phyloP scores from a whole-genome alignment of 768 basidiomycete species.

The Leccinum broughii region DNA sequence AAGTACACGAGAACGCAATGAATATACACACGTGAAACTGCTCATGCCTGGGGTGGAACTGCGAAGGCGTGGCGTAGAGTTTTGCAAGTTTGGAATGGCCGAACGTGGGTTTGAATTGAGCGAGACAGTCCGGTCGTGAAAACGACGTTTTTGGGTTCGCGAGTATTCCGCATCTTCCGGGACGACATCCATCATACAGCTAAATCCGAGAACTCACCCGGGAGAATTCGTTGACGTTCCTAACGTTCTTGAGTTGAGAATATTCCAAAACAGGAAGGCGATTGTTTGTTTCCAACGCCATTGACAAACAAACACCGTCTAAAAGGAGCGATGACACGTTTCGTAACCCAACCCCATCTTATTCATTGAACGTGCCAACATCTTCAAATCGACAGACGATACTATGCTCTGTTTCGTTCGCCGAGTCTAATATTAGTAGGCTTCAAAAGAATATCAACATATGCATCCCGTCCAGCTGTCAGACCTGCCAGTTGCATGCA shows the following conservation, averaged over 20 bases:
- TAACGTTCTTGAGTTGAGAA: not conserved
- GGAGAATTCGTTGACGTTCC: not conserved
- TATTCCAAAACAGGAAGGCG: slow-evolving; percentile 9
- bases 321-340: too few species aligned
- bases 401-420: too few species aligned
- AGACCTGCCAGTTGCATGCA: too few species aligned
- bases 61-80: slow-evolving; percentile 19
- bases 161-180: slow-evolving; percentile 12
- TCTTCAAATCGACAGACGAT: too few species aligned
- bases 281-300: slow-evolving; percentile 21
- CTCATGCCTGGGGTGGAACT: slow-evolving; percentile 15
- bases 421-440: too few species aligned
- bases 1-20: not conserved
- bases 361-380: too few species aligned
- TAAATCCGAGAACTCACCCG: not conserved
- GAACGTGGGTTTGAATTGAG: slow-evolving; percentile 14
- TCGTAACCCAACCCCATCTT: too few species aligned
- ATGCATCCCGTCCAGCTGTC: not conserved
- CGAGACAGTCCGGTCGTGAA: slow-evolving; percentile 17
- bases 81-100: slow-evolving; percentile 2
- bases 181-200: slow-evolving; percentile 19
- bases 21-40: slow-evolving; percentile 17
- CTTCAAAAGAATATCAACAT: not conserved
- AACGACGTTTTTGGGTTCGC: not conserved
- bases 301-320: slow-evolving; percentile 1